Conservation (phyloP, 2,329 filamentous ascomycete species). For the Phialemonium atrogriseum region DNA sequence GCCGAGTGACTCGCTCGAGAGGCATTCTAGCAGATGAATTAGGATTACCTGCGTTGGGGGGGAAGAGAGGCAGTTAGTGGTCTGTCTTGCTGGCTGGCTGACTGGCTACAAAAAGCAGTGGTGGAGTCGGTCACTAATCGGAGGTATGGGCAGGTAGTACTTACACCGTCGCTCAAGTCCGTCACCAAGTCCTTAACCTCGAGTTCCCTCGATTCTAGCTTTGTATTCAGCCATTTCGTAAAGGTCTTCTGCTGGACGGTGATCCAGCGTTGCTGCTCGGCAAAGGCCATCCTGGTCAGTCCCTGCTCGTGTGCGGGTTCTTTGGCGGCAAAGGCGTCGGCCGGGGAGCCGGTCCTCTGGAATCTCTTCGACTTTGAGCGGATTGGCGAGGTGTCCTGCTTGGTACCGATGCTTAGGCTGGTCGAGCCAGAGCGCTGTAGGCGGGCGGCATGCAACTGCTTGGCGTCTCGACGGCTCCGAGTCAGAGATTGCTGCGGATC, state of each 20-base stretch:
- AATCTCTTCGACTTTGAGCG: slow-evolving; percentile 22
- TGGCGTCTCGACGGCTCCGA: slow-evolving; percentile 35
- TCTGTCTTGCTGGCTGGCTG: neutral
- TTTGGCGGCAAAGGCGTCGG: slow-evolving; percentile 33
- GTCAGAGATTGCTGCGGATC: slow-evolving; percentile 15
- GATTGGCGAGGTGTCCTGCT: slow-evolving; percentile 15
- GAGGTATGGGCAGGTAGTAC: no score
- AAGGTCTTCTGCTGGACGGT: slow-evolving; percentile 97
- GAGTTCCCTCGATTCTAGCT: slow-evolving; percentile 69
- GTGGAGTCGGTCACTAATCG: no score
- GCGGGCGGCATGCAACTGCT: slow-evolving; percentile 41
- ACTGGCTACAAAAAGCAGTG: neutral
- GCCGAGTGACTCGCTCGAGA: slow-evolving; percentile 88
- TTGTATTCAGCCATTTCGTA: slow-evolving; percentile 99
- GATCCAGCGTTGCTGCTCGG: slow-evolving; percentile 60
- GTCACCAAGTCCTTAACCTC: slow-evolving; percentile 79
- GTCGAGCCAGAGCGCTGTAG: slow-evolving; percentile 34
- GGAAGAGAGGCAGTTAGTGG: slow-evolving; percentile 4
- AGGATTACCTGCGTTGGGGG: slow-evolving; percentile 64
- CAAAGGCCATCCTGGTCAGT: slow-evolving; percentile 52
- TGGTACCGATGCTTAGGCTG: slow-evolving; percentile 22
- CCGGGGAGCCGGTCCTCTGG: slow-evolving; percentile 26
- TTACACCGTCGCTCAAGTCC: slow-evolving; percentile 88
- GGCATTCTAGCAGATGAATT: slow-evolving; percentile 93
- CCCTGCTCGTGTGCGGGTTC: slow-evolving; percentile 41